These are phyloP conservation scores for Bryoerythrophyllum caledonicum DNA, from an alignment of 225 moss, liverwort and hornwort genomes.

Conservation along the genomic window DNA sequence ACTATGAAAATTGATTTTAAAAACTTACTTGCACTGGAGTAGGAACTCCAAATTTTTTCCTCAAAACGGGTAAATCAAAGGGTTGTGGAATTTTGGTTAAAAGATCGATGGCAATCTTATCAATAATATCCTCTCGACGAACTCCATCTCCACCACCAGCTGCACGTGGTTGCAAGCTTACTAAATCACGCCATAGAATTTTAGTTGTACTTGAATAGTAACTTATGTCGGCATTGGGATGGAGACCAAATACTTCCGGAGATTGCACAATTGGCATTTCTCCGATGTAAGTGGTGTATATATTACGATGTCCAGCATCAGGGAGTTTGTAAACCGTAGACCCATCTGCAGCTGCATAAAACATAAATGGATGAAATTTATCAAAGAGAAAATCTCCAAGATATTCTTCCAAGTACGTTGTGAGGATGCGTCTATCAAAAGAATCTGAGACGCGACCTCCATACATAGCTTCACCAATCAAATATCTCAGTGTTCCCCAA, in stretches of 20 bases:
- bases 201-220: conserved; percentile 87
- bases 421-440: conserved; percentile 79
- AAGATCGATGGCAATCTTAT: conserved; percentile 70
- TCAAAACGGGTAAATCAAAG: conserved; percentile 74
- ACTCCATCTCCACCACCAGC: conserved; percentile 56
- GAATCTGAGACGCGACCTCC: conserved; percentile 93
- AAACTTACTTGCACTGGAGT: conserved; percentile 70
- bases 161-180: conserved; percentile 67
- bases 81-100: conserved; percentile 69
- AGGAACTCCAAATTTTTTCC: conserved; percentile 72
- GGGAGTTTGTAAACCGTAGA: conserved; percentile 72
- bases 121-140: conserved; percentile 68
- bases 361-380: conserved; percentile 89
- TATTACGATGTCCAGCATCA: conserved; percentile 45
- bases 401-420: conserved; percentile 89
- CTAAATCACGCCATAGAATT: conserved; percentile 77
- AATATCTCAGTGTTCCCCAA: conserved; percentile 84
- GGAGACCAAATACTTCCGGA: conserved; percentile 86
- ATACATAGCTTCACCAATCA: conserved; percentile 98
- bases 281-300: conserved; percentile 57
- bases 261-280: conserved; percentile 89
- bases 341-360: conserved; percentile 41
- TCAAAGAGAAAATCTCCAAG: conserved; percentile 88
- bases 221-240: conserved; percentile 90
- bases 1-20: not conserved